Evolutionary conservation across 1,284 basidiomycete genomes (phyloP), one percentile per base, ranked within the genome.

Genomic region (Puccinia polysora): DNA sequence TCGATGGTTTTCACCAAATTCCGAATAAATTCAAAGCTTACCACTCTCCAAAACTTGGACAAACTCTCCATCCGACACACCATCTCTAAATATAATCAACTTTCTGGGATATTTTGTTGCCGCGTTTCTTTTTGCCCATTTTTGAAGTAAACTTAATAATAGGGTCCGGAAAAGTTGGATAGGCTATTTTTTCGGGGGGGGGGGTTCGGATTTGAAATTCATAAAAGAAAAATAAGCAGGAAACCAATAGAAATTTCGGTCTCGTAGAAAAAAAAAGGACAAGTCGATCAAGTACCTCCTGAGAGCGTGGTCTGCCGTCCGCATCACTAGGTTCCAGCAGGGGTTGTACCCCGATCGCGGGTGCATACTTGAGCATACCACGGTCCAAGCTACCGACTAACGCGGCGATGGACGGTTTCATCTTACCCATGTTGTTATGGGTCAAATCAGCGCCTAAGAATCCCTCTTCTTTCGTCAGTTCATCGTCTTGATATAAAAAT

Each of bases 11-110:
- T 5, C 30, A 30, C 10, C 14, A 40, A 64, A n/a, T n/a, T n/a
- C n/a, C n/a, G n/a, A n/a, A n/a, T n/a, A n/a, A n/a, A n/a, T n/a
- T 32, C 25, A 32, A 7, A 25, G n/a, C 65, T 14, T 12, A 70
- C 68, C 68, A 12, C n/a, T 59, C 20, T 60, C 45, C 18, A 70
- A 49, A 23, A 70, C 68, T 36, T 60, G 56, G 20, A 20, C 45
- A 30, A 70, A 70, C 30, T 70, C 68, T 25, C 68, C 68, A 34
- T 70, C 68, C 4, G 68, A 70, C 12, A 70, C 58, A 23, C 68
- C 68, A 43, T 70, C 68, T 40, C 68, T 49, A 50, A 70, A 70
- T 10, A 70, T 60, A 20, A 70, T 60, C 45, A 70, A 32, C 40
- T 23, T 70, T 10, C 49, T 34, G 4, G 68, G 68, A 25, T 36